Percentiles rank a stretch among this genome's conserved stretches.
These are phyloP conservation scores for Aspergillus fijiensis DNA, from an alignment of 2,329 filamentous ascomycete species.

Conservation along the genomic window DNA sequence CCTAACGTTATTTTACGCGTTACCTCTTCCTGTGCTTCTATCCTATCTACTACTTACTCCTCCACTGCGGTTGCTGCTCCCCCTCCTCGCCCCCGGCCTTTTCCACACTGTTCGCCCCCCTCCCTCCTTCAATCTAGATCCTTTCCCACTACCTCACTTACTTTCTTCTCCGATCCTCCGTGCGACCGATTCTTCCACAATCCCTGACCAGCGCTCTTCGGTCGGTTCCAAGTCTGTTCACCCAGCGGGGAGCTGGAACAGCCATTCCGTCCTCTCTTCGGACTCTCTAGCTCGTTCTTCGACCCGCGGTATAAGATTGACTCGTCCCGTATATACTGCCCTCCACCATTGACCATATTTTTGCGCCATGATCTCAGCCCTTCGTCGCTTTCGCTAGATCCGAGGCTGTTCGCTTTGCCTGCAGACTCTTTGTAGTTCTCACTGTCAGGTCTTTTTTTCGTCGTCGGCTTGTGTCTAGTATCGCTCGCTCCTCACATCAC, in stretches of 20 bases:
- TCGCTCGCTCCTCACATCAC: background rate
- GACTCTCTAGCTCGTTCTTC: background rate
- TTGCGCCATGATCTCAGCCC: constrained; percentile 3
- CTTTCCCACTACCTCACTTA: constrained; percentile 1
- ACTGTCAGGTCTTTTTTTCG: background rate
- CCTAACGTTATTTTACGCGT: background rate
- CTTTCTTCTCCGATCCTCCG: background rate
- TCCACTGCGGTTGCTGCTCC: background rate
- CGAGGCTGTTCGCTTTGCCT: background rate
- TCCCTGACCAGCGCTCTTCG: background rate
- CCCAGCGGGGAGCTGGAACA: background rate
- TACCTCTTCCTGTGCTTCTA: background rate
- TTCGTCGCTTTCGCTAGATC: background rate
- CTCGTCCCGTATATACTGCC: constrained; percentile 2
- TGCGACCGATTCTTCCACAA: constrained; percentile 3
- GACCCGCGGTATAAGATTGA: background rate
- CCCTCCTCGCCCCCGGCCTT: background rate
- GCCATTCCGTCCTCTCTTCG: background rate
- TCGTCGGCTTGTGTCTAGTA: background rate
- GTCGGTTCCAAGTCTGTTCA: constrained; percentile 5
- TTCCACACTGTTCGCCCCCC: constrained; percentile 1
- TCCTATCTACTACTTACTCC: background rate
- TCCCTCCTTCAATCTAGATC: background rate
- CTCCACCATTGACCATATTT: background rate
- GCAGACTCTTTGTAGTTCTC: background rate